Evolutionary conservation across 2,329 filamentous ascomycete species (phyloP), one percentile per base, ranked within the genome.

Genomic region (Trichocomaceae sp.): DNA sequence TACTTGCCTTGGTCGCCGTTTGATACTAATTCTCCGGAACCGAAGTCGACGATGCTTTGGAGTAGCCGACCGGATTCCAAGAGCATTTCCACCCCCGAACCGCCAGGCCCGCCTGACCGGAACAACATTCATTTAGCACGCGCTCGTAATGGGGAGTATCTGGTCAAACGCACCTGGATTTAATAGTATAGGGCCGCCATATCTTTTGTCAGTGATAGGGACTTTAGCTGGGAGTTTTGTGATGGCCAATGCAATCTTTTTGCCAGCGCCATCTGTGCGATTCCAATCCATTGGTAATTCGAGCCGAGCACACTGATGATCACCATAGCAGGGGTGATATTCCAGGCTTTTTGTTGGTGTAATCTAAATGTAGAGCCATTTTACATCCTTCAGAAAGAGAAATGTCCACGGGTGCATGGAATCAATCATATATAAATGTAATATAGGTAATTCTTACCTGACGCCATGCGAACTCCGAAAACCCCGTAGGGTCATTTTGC

Each of bases 131-230:
- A 42, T 15, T 26, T 3, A 22, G 19, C 29, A 10, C 12, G 2
- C 26, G 22, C 19, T 50, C 23, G 29, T 9, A 5, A 50, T 19
- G n/a, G 8, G 13, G 15, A 35, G 9, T 35, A 13, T 35, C 31
- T 35, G 15, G 10, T 15, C 15, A 39, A 10, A 39, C 54, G 7
- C 70, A 50, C 71, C 71, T 6, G 73, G 72, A 51, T 77, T 77
- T 6, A 73, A 57, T 3, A 76, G 42, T 33, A 76, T 66, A 9
- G 72, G 63, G 5, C 73, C 72, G 2, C 69, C 69, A 60, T 72
- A 71, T 8, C 62, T 62, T 9, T 63, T 60, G 58, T 76, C 68
- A 3, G 66, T 56, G 20, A 56, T 19, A 8, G 54, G 48, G 1
- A 56, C 54, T 47, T 31, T 52, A 8, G 54, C 54, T 47, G 54